Evolutionary conservation across 805 yeast species (phyloP).

Genomic region (Lachancea quebecensis): DNA sequence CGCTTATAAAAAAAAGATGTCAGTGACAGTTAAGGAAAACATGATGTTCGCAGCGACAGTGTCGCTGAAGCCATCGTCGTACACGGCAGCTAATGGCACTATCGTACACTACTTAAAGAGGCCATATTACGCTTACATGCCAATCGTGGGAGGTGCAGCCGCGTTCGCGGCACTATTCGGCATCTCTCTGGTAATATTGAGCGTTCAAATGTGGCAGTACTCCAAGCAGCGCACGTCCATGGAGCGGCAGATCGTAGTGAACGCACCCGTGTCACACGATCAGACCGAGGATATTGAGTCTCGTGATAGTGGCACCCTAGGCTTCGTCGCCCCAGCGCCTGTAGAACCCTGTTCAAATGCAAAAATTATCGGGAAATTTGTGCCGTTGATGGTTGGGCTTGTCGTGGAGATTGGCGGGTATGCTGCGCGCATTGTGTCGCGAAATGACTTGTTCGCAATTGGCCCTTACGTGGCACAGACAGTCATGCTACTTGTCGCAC

Average conservation of each 20-base stretch:
- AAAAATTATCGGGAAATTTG: background rate
- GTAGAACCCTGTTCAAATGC: conserved; percentile 1
- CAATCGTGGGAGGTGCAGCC: background rate
- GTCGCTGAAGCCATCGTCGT: too few species aligned
- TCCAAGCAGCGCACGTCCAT: conserved; percentile 1
- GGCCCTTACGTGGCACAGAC: conserved; percentile 21
- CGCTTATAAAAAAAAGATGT: too few species aligned
- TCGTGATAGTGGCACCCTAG: too few species aligned
- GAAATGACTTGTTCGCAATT: conserved; percentile 3
- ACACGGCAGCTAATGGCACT: too few species aligned
- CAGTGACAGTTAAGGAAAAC: too few species aligned
- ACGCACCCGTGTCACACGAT: background rate
- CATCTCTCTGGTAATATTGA: background rate
- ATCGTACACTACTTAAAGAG: background rate
- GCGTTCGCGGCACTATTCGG: conserved; percentile 3
- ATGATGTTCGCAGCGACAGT: too few species aligned
- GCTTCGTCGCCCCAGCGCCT: background rate
- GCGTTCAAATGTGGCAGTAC: background rate
- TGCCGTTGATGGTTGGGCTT: conserved; percentile 3
- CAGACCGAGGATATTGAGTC: background rate
- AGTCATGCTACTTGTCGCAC: conserved; percentile 24
- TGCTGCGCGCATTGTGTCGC: conserved; percentile 15
- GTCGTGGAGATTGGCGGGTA: conserved; percentile 21
- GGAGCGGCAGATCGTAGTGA: background rate
- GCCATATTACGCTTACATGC: background rate